Percentiles rank a stretch among this genome's conserved stretches.
Evolutionary conservation across 768 basidiomycete genomes (phyloP).

Genomic region (Russula sp.): DNA sequence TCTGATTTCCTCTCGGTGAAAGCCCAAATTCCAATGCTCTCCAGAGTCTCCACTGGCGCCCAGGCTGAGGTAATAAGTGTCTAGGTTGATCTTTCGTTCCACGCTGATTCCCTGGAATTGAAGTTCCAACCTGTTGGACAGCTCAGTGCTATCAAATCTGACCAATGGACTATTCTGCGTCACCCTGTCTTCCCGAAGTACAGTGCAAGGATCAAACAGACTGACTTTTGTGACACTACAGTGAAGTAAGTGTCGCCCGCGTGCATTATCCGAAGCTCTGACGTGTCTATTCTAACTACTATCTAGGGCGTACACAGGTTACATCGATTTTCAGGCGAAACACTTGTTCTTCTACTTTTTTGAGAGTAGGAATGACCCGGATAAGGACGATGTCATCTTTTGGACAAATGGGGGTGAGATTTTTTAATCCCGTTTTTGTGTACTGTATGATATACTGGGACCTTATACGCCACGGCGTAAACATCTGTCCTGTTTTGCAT

Average conservation of each 20-base stretch:
- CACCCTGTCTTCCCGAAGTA: constrained; percentile 48
- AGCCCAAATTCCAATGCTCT: background rate
- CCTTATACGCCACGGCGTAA: background rate
- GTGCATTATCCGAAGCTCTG: background rate
- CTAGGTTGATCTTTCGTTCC: background rate
- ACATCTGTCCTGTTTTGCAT: background rate
- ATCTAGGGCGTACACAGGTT: constrained; percentile 57
- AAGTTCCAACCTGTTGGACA: constrained; percentile 17
- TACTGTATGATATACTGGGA: constrained; percentile 24
- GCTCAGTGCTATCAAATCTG: constrained; percentile 31
- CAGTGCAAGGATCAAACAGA: constrained; percentile 43
- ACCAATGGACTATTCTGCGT: constrained; percentile 40
- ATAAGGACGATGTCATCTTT: constrained; percentile 37
- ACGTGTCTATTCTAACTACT: background rate
- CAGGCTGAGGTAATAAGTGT: background rate
- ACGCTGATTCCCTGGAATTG: background rate
- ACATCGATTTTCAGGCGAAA: constrained; percentile 62
- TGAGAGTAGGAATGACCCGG: constrained; percentile 41
- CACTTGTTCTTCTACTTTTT: constrained; percentile 69
- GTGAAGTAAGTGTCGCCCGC: constrained; percentile 33
- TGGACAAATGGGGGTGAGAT: constrained; percentile 41
- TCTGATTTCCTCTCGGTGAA: background rate
- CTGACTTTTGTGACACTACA: constrained; percentile 44
- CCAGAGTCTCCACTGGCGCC: background rate
- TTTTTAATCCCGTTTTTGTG: constrained; percentile 27